These are phyloP conservation scores for Mortierella sp. DNA, from an alignment of 371 early-diverging fungal species.

Conservation along the genomic window DNA sequence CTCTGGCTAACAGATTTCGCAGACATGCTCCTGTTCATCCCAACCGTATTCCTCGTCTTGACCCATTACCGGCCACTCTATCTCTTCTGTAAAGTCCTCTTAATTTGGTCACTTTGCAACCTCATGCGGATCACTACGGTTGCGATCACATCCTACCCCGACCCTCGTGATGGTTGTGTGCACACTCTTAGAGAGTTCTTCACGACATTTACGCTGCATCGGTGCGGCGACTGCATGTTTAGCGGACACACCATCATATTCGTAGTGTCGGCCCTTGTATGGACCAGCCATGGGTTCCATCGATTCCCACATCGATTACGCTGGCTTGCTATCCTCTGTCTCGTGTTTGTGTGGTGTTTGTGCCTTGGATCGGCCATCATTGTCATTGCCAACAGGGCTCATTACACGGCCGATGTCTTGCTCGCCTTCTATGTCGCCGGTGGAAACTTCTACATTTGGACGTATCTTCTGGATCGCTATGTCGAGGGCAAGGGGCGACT, in stretches of 20 bases:
- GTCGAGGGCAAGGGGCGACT: slow-evolving; percentile 30
- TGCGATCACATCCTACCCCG: slow-evolving; percentile 69
- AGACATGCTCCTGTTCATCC: slow-evolving; percentile 64
- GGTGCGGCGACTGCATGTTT: slow-evolving; percentile 70
- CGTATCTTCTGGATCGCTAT: slow-evolving; percentile 39
- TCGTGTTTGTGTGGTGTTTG: slow-evolving; percentile 50
- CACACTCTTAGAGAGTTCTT: slow-evolving; percentile 62
- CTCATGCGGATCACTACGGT: slow-evolving; percentile 69
- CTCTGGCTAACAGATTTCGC: slow-evolving; percentile 69
- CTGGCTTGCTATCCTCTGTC: slow-evolving; percentile 50
- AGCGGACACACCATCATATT: slow-evolving; percentile 71
- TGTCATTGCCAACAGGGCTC: slow-evolving; percentile 64
- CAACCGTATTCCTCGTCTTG: slow-evolving; percentile 57
- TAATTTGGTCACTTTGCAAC: slow-evolving; percentile 62
- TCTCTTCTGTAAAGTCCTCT: slow-evolving; percentile 58
- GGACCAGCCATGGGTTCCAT: slow-evolving; percentile 61
- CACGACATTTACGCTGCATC: slow-evolving; percentile 61
- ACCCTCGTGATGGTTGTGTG: slow-evolving; percentile 64
- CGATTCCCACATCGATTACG: slow-evolving; percentile 30
- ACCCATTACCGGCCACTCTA: slow-evolving; percentile 63
- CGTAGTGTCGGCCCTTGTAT: slow-evolving; percentile 63
- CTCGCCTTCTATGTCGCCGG: slow-evolving; percentile 63
- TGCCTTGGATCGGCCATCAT: slow-evolving; percentile 59
- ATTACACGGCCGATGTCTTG: slow-evolving; percentile 65
- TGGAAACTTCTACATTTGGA: slow-evolving; percentile 59